Evolutionary conservation across 2,329 filamentous ascomycete species (phyloP), one percentile per base, ranked within the genome.

Genomic region (Talaromyces sp.): DNA sequence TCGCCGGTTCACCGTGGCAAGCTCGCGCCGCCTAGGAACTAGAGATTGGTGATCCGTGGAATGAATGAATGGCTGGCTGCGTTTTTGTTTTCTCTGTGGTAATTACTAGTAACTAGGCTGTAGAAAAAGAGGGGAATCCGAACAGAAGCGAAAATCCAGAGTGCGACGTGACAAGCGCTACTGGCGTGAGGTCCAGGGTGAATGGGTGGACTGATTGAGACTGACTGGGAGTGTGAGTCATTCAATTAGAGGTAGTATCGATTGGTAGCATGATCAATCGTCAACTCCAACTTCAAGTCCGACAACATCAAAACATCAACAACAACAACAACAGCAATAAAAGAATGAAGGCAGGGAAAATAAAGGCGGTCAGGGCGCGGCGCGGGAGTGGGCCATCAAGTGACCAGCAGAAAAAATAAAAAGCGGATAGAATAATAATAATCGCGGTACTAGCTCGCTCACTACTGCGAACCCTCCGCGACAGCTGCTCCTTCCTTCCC

Each of bases 351-450:
- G 23, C 23, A 23, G 2, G 23, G 23, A 1, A 23, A 23, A 23
- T 23, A 23, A 27, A 47, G 10, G 44, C 44, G 44, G 44, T 18
- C 44, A 40, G 36, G 36, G 36, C 36, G 36, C 14, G 16, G 36
- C 36, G 16, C 34, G 34, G 34, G 12, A 23, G 44, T 10, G n/a
- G 44, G 18, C 23, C 8, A 47, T 53, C 50, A 53, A 53, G 50
- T 53, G 50, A 53, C 50, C 50, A 53, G 50, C 50, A 53, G 50
- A 53, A 53, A 53, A 53, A 53, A 16, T 16, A 47, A 36, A 36
- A 36, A 12, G 23, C 23, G 23, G 23, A 23, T 23, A 23, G 23
- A 40, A 36, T 14, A 36, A 9, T 4, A 12, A n/a, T n/a, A n/a
- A n/a, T n/a, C n/a, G n/a, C n/a, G n/a, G 34, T 36, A 36, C 34